Base-by-base conservation (phyloP, 257 asterid genomes). In the Lavandula angustifolia region DNA sequence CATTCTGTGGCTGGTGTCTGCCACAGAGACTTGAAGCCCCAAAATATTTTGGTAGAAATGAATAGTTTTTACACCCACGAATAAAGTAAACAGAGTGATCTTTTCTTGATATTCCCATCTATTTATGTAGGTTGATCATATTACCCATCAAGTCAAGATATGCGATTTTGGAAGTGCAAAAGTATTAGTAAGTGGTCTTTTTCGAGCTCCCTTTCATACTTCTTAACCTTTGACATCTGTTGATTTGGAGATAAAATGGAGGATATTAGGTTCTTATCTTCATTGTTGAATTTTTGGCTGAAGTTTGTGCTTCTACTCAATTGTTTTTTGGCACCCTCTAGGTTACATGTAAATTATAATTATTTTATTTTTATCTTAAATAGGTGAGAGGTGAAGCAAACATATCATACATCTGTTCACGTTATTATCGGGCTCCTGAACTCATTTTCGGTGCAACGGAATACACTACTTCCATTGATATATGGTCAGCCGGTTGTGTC, bases 81-180 rank as follows among this genome's bases (percentile, higher is more conserved):
- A 3, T 46, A 58, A 42, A 12, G 64, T 42, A 17, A 12, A 38
- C 54, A 13, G 41, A 46, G 58, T 37, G 42, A 12, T 52, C 22
- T 57, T 61, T 71, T 68, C 32, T 59, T 72, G 44, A 67, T 44
- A 14, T 12, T 53, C 46, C 54, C 51, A 66, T 72, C 51, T 10
- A 10, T 62, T 43, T 46, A 14, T 73, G 50, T 80, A 92, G 98
- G 98, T 89, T 68, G 88, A 92, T 70, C 91, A 92, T 57, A 76
- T 65, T 7, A 87, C 87, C 22, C 99, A 92, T 72, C 94, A 85
- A 68, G 94, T 92, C 55, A 92, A 92, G 73, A 89, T 92, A 61
- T 92, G 99, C 4, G 99, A 92, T 76, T 89, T 92, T 76, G 98
- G 98, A 75, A 92, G 98, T 76, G 98, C 98, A 31, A 92, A 92